Percentiles rank a stretch among this genome's conserved stretches.
Conservation (phyloP, 179 eudicot genomes). For the Sideroxylon spinosum region DNA sequence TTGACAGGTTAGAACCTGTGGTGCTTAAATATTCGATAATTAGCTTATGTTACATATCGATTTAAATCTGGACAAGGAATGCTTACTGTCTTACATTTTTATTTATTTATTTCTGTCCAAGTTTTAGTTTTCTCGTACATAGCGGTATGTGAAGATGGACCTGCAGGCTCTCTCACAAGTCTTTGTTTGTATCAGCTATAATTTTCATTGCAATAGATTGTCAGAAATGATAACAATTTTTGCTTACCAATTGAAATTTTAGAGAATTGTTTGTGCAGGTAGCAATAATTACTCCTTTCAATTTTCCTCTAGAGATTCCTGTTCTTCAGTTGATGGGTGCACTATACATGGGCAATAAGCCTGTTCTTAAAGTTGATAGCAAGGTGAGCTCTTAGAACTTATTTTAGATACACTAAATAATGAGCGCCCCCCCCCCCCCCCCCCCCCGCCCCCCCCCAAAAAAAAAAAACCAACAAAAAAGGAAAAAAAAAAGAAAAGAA, state of each 20-base stretch:
- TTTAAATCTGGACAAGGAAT: not conserved
- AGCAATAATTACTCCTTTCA: conserved; percentile 87
- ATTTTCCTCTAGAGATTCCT: conserved; percentile 96
- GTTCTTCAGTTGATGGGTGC: conserved; percentile 98
- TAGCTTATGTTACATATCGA: no score
- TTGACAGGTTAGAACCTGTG: not conserved
- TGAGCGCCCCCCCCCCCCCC: no score
- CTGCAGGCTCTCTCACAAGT: not conserved
- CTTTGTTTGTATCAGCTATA: not conserved
- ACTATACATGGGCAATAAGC: conserved; percentile 98
- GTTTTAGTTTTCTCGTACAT: not conserved
- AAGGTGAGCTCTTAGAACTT: conserved; percentile 45
- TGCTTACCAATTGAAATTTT: not conserved
- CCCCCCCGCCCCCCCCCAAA: no score
- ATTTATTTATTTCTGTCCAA: not conserved
- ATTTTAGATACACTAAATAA: not conserved
- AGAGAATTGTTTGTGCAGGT: conserved; percentile 46
- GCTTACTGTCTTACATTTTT: no score
- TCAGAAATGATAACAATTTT: not conserved
- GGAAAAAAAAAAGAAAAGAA: no score
- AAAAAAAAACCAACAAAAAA: no score
- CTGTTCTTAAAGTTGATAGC: conserved; percentile 95
- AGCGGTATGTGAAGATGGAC: not conserved
- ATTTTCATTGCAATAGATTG: not conserved
- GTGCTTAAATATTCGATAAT: not conserved